phyloP scores from a whole-genome alignment of 768 basidiomycete species.

The Hygrocybe punicea region DNA sequence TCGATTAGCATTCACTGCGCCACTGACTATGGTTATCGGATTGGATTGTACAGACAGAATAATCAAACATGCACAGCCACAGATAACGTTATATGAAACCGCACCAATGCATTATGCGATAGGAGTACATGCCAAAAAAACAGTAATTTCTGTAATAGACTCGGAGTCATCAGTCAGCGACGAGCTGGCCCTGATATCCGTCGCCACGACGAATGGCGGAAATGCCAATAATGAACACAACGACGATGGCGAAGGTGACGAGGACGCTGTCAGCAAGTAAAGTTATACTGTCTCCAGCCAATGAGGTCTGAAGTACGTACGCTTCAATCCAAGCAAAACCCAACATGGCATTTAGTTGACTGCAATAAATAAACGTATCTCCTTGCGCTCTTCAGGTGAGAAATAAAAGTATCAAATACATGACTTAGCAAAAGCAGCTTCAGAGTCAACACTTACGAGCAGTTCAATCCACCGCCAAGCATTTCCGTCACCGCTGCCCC shows the following conservation, averaged over 20 bases:
- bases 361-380: conserved; percentile 56
- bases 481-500: conserved; percentile 66
- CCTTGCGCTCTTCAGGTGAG: conserved; percentile 33
- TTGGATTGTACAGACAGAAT: not conserved
- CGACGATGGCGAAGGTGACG: conserved; percentile 56
- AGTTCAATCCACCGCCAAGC: conserved; percentile 68
- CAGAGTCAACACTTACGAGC: conserved; percentile 47
- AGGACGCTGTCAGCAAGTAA: conserved; percentile 48
- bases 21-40: not conserved
- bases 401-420: not conserved
- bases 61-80: not conserved
- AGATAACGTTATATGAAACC: too few relatives aligned
- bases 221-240: conserved; percentile 60
- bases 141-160: too few relatives aligned
- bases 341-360: conserved; percentile 71
- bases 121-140: too few relatives aligned
- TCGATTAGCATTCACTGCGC: too few relatives aligned
- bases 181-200: conserved; percentile 57
- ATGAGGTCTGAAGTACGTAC: conserved; percentile 37
- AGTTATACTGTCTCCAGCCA: not conserved
- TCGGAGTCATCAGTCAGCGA: conserved; percentile 13
- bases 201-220: conserved; percentile 60
- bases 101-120: not conserved
- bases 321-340: conserved; percentile 75
- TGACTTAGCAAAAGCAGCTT: not conserved